Base-by-base conservation (phyloP, 257 asterid species). In the Solanum stenotomum region DNA sequence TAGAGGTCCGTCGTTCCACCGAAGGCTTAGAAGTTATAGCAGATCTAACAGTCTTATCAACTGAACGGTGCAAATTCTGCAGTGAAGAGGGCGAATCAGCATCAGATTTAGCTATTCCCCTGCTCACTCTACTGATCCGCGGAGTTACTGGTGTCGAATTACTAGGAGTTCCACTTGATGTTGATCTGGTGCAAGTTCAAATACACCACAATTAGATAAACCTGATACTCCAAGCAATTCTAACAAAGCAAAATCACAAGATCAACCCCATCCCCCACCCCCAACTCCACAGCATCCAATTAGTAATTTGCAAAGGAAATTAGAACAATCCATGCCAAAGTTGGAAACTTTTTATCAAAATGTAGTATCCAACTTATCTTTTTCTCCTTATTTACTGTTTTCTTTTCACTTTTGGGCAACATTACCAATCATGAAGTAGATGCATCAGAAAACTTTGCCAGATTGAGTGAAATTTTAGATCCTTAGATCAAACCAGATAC, bases 71-170 rank as follows among this genome's bases (percentile, higher is more conserved):
- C 52, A 95, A 59, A 86, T 81, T 91, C 79, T 90, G 96, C 91
- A 89, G 85, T 13, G 96, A 94, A 70, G 98, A 91, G 23, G 92
- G 89, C 8, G 96, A 94, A 93, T 92, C 95, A 23, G 93, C 92
- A 91, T 92, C 95, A 29, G 97, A 88, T 90, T 97, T 97, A 61
- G 91, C 89, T 85, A 91, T 88, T 88, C 94, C 98, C 88, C 96
- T 91, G 90, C 91, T 89, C 40, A 86, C 40, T 90, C 88, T 95
- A 91, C 90, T 92, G 71, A 85, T 83, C 78, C 98, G 93, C 35
- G 96, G 94, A 74, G 94, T 76, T 68, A 92, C 93, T 12, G 94
- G 90, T 12, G 98, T 89, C 70, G 90, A 92, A 88, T 94, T 94
- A 42, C 91, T 86, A 18, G 98, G 98, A 90, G 95, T 92, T 67